Evolutionary conservation across 2,329 filamentous ascomycete species (phyloP), one percentile per base, ranked within the genome.

Genomic region (Atkinsonella hypoxylon): DNA sequence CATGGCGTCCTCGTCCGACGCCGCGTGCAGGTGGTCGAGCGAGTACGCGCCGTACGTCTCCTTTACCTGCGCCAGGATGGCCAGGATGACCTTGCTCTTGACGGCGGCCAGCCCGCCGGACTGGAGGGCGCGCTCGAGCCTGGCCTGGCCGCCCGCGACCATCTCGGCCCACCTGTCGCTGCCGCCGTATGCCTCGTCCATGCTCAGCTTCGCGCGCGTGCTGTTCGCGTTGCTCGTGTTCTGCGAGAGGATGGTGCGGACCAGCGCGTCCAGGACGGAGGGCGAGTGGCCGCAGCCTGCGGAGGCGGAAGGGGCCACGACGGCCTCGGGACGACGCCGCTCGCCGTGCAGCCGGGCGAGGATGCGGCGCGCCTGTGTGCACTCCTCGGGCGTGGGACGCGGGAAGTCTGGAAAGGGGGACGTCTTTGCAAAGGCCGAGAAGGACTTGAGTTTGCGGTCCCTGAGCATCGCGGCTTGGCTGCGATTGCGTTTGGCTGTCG

Each of bases 81-180:
- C 66, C 56, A 89, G 79, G 57, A 91, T 87, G 57, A 82, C 79
- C 52, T 78, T 82, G 60, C 81, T 85, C 66, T 91, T 93, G n/a
- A 79, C 73, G 36, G 77, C 76, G 13, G 81, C 83, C 1, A 91
- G 70, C 0, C 87, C 87, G 31, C 87, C 87, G 22, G 74, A 74
- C 62, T 81, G 80, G 59, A 90, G 89, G 0, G 85, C 79, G 57
- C 81, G 72, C 53, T 72, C 65, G 6, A 76, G 63, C 55, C 64
- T 66, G 13, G 61, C 54, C 41, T 63, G 62, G 0, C 72, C 70
- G 36, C 70, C 71, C 1, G 53, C 54, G 5, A 59, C 69, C 47
- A 76, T 70, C 38, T 59, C 63, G 0, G 63, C 66, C 72, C 72
- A 76, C 30, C 61, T 59, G 53, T 72, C 69, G 56, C 65, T 69